Percentiles rank a stretch among this genome's conserved stretches.
Conservation (phyloP, 495 filamentous ascomycete species). For the Halenospora varia region DNA sequence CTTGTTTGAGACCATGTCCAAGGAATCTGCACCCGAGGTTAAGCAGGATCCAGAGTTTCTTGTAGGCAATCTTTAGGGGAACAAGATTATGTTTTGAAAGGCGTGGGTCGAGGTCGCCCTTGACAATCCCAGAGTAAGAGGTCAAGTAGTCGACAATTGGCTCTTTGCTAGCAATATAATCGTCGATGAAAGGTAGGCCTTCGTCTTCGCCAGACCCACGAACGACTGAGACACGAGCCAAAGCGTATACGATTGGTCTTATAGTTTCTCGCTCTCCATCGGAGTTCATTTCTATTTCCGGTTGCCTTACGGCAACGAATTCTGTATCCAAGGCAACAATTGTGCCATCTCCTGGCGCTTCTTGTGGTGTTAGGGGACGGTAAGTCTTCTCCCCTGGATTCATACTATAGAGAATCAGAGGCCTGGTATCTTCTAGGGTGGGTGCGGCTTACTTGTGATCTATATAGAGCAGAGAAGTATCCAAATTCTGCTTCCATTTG, state of each 20-base stretch:
- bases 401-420: conserved; percentile 21
- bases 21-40: conserved; percentile 94
- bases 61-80: conserved; percentile 86
- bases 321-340: conserved; percentile 92
- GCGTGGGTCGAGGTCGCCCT: conserved; percentile 73
- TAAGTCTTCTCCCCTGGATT: conserved; percentile 44
- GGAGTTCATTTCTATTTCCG: conserved; percentile 89
- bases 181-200: conserved; percentile 88
- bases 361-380: conserved; percentile 54
- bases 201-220: conserved; percentile 71
- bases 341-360: conserved; percentile 64
- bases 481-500: conserved; percentile 77
- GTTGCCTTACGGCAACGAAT: conserved; percentile 85
- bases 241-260: conserved; percentile 74
- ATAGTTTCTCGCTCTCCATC: conserved; percentile 85
- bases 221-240: conserved; percentile 85
- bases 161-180: conserved; percentile 89
- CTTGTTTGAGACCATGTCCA: conserved; percentile 85
- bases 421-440: neutral
- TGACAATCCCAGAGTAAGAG: conserved; percentile 82
- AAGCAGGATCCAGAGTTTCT: conserved; percentile 93
- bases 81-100: conserved; percentile 75
- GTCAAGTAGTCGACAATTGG: conserved; percentile 96
- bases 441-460: conserved; percentile 58
- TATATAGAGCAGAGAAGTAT: conserved; percentile 77